These are phyloP conservation scores for Cicer pinnatifidum DNA, from an alignment of 306 rosid species.

Conservation along the genomic window DNA sequence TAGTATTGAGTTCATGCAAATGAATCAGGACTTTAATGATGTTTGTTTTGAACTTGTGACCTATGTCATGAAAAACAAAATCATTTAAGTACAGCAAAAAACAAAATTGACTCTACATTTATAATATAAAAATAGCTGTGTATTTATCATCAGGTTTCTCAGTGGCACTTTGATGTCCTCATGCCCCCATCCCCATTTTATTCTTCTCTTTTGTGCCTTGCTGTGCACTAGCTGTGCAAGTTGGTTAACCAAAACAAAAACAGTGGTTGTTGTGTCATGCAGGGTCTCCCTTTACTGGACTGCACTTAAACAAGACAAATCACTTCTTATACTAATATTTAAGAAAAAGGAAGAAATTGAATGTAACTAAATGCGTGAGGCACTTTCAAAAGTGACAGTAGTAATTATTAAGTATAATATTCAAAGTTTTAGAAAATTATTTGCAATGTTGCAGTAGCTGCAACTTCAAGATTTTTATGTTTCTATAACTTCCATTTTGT, in stretches of 20 bases:
- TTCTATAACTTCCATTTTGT: no score
- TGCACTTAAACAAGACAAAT: no score
- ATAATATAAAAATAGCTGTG: no score
- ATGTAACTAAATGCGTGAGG: no score
- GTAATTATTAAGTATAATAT: no score
- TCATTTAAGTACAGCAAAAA: constrained; percentile 17
- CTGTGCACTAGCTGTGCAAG: constrained; percentile 1
- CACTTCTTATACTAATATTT: no score
- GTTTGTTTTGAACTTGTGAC: constrained; percentile 24
- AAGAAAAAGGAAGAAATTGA: no score
- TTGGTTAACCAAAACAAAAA: constrained; percentile 15
- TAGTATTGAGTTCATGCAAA: constrained; percentile 30
- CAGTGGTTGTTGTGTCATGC: background rate
- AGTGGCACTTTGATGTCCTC: background rate
- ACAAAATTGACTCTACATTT: background rate
- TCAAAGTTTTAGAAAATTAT: no score
- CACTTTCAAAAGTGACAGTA: no score
- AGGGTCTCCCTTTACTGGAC: no score
- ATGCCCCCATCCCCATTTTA: background rate
- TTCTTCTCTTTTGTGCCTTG: constrained; percentile 30
- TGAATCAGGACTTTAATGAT: constrained; percentile 32
- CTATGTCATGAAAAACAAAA: constrained; percentile 20
- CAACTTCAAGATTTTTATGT: no score
- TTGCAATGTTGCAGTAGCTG: no score
- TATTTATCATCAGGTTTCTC: background rate